These are phyloP conservation scores for Inonotus obliquus DNA, from an alignment of 1,284 basidiomycete genomes.

Conservation along the genomic window DNA sequence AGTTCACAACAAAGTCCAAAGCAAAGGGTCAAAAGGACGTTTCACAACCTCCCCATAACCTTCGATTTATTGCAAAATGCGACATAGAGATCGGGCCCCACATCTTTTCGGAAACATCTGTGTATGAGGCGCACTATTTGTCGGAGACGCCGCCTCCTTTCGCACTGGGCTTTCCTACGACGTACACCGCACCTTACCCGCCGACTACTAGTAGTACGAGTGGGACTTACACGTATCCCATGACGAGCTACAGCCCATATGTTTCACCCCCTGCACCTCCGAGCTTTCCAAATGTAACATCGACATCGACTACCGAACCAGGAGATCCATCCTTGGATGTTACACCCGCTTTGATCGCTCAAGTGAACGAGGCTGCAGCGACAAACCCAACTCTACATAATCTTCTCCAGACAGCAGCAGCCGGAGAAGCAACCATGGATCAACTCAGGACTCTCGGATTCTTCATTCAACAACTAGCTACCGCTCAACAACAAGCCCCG, in stretches of 20 bases:
- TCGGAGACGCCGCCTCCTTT: background rate
- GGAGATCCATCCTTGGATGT: constrained; percentile 40
- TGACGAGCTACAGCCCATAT: constrained; percentile 5
- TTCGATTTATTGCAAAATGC: constrained; percentile 58
- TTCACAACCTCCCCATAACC: constrained; percentile 51
- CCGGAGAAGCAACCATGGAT: constrained; percentile 51
- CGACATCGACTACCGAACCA: background rate
- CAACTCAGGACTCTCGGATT: constrained; percentile 61
- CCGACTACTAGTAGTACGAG: background rate
- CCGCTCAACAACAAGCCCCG: constrained; percentile 1
- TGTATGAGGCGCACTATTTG: constrained; percentile 63
- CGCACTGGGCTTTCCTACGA: background rate
- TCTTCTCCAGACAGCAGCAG: constrained; percentile 54
- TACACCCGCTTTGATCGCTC: constrained; percentile 50
- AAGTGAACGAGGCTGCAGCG: constrained; percentile 60
- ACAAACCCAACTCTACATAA: constrained; percentile 60
- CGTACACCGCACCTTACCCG: background rate
- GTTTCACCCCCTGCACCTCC: constrained; percentile 23
- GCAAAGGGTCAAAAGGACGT: constrained; percentile 47
- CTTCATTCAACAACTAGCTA: constrained; percentile 53
- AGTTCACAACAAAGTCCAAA: constrained; percentile 58
- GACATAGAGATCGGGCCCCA: constrained; percentile 70
- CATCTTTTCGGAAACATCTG: constrained; percentile 53
- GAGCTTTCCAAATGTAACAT: constrained; percentile 31
- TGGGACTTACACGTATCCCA: constrained; percentile 7